Conservation (phyloP, 345 rosid genomes). For the Cardamine resedifolia region DNA sequence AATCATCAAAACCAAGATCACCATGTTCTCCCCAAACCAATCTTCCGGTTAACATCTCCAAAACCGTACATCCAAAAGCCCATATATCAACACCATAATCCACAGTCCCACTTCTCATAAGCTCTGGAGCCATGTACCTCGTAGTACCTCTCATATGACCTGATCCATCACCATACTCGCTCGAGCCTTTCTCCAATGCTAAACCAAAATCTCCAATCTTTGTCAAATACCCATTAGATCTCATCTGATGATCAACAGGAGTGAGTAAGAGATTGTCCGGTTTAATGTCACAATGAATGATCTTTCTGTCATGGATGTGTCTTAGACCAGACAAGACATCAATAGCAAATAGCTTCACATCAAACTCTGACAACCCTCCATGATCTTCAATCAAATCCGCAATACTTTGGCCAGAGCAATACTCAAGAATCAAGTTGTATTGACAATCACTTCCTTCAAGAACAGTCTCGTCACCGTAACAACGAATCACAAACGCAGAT, state of each 20-base stretch:
- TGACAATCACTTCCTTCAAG: not conserved
- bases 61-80: constrained; percentile 17
- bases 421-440: constrained; percentile 27
- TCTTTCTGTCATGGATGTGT: not conserved
- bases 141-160: constrained; percentile 23
- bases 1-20: not conserved
- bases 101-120: not conserved
- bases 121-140: constrained; percentile 17
- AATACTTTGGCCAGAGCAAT: not conserved
- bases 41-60: constrained; percentile 20
- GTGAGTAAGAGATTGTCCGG: constrained; percentile 22
- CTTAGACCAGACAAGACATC: constrained; percentile 18
- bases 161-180: not conserved
- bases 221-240: not conserved
- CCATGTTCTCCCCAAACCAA: not conserved
- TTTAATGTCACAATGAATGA: constrained; percentile 31
- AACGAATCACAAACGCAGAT: not conserved
- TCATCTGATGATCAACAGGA: not conserved
- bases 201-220: constrained; percentile 26
- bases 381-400: not conserved
- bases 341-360: not conserved
- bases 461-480: constrained; percentile 12
- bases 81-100: constrained; percentile 21
- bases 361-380: not conserved
- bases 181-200: constrained; percentile 19